phyloP scores from a whole-genome alignment of 495 filamentous ascomycete species.

The Penicillium cosmopolitanum region DNA sequence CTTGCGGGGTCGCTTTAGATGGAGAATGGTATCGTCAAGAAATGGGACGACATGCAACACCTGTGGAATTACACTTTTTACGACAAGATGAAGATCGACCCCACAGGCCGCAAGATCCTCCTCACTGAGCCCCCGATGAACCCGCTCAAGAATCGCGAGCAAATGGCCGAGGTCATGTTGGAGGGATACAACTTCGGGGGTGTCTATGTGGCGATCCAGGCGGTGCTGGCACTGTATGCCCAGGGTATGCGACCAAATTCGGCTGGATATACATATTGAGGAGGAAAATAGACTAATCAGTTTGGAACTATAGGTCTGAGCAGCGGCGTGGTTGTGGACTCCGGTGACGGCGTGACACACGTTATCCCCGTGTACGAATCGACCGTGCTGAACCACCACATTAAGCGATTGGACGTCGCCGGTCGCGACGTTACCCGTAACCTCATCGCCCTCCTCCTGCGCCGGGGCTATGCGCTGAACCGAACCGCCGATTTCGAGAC shows the following conservation, averaged over 20 bases:
- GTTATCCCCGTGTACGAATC: conserved; percentile 98
- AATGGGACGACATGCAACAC: conserved; percentile 99
- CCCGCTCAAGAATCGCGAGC: conserved; percentile 89
- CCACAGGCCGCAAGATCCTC: conserved; percentile 92
- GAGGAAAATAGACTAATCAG: conserved; percentile 17
- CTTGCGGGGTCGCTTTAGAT: conserved; percentile 58
- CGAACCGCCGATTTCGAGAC: conserved; percentile 99
- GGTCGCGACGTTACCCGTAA: conserved; percentile 97
- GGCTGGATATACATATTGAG: background rate
- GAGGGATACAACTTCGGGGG: conserved; percentile 95
- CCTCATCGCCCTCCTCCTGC: conserved; percentile 91
- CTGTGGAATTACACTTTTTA: conserved; percentile 98
- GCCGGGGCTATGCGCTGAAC: conserved; percentile 96
- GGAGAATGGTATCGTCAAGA: conserved; percentile 99
- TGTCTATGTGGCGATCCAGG: conserved; percentile 98
- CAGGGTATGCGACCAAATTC: conserved; percentile 63
- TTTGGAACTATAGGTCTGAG: conserved; percentile 67
- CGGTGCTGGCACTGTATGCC: conserved; percentile 94
- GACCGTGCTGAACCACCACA: conserved; percentile 96
- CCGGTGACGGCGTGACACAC: conserved; percentile 96
- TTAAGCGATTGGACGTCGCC: conserved; percentile 88
- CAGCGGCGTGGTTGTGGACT: conserved; percentile 96
- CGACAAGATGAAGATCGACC: conserved; percentile 93
- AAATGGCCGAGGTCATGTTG: conserved; percentile 99
- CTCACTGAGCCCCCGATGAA: conserved; percentile 99